Base-by-base conservation (phyloP, 2,329 filamentous ascomycete genomes). In the Beauveria scarabaeidicola region DNA sequence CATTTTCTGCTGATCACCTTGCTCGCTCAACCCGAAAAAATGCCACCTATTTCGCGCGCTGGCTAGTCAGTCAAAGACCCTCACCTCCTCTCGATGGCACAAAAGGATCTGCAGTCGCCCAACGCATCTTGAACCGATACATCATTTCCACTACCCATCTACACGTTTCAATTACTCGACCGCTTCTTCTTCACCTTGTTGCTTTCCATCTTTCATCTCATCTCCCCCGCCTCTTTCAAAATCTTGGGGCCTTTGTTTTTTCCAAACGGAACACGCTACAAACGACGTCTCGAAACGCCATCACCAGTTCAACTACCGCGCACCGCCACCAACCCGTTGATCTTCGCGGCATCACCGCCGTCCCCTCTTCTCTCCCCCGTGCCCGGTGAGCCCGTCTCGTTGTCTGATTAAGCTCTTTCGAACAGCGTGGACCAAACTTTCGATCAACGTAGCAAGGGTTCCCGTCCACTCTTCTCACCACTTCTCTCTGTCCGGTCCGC, bases 101-200 rank as follows among this genome's bases (percentile, higher is more conserved):
- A 52, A 46, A 32, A 43, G 11, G 55, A 50, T 58, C 55, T 50
- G 46, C 44, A 51, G 27, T 48, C 54, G 21, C 54, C 43, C 54
- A 57, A 57, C 54, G 44, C 54, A 29, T 29, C 27, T 40, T 32
- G 19, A 48, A 38, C 53, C 43, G 44, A 56, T 48, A 32, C 32
- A 29, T 15, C 43, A 44, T 40, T 56, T 48, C 32, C 53, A 56
- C 27, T 38, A 15, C 7, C 21, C 53, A 44, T 25, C 29, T 25
- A 56, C 27, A 23, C 43, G n/a, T 38, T 21, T n/a, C 53, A 23
- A 40, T 32, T 40, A 5, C 36, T 58, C 55, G 55, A 58, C 55
- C 55, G 44, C 46, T 23, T 51, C 25, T 58, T 44, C 15, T 40
- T 15, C 25, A 36, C 11, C 10, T n/a, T 41, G 32, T 58, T 10